phyloP scores from a whole-genome alignment of 1,284 basidiomycete species.

The Microbotryum saponariae region DNA sequence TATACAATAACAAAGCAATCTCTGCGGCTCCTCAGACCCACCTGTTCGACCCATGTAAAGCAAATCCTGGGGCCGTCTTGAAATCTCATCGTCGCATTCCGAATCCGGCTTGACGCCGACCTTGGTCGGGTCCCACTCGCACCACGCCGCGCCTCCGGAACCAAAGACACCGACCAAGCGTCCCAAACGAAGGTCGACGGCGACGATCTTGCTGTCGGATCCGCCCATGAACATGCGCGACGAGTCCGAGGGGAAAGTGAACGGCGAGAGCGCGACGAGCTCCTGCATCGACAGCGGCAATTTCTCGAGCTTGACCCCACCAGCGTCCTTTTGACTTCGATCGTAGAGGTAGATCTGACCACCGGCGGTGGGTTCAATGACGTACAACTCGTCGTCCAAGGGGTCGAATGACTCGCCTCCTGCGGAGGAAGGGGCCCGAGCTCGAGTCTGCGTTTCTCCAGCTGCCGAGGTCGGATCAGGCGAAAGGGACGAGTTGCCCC shows the following conservation, averaged over 20 bases:
- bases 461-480: slow-evolving; percentile 39
- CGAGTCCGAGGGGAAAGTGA: slow-evolving; percentile 63
- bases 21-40: slow-evolving; percentile 34
- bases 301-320: slow-evolving; percentile 60
- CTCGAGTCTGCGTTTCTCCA: slow-evolving; percentile 9
- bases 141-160: slow-evolving; percentile 52
- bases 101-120: slow-evolving; percentile 5
- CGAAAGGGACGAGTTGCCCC: too few relatives aligned
- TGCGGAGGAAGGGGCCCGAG: too few relatives aligned
- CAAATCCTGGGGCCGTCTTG: slow-evolving; percentile 40
- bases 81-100: slow-evolving; percentile 34
- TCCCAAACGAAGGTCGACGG: slow-evolving; percentile 75
- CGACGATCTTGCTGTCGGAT: slow-evolving; percentile 71
- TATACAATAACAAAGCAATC: neutral
- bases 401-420: slow-evolving; percentile 35
- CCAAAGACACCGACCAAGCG: slow-evolving; percentile 68
- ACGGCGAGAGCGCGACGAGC: slow-evolving; percentile 78
- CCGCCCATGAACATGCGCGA: slow-evolving; percentile 70
- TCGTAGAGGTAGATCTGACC: slow-evolving; percentile 64
- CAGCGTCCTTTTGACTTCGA: slow-evolving; percentile 8
- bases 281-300: slow-evolving; percentile 78
- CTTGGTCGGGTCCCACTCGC: slow-evolving; percentile 52
- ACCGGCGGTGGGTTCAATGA: slow-evolving; percentile 74
- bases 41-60: slow-evolving; percentile 75
- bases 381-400: slow-evolving; percentile 61